These are phyloP conservation scores for Senna tora DNA, from an alignment of 306 rosid species.

Conservation along the genomic window DNA sequence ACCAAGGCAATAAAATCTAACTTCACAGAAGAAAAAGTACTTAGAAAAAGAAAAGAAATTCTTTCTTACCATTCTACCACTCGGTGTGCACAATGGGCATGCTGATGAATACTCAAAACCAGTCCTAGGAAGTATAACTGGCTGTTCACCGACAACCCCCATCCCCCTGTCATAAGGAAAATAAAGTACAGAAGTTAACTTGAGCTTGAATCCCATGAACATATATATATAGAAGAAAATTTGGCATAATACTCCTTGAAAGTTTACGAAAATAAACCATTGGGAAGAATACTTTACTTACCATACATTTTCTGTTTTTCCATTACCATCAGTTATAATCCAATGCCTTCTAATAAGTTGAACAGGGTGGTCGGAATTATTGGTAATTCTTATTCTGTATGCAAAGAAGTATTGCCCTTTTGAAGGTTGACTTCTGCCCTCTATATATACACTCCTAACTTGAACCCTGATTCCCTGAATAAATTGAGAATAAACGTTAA, in stretches of 20 bases:
- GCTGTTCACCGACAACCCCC: constrained; percentile 84
- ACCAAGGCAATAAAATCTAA: constrained; percentile 10
- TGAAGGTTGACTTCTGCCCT: constrained; percentile 77
- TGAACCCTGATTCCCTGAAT: constrained; percentile 81
- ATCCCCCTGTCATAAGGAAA: constrained; percentile 60
- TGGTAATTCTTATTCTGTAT: constrained; percentile 67
- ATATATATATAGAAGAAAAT: background rate
- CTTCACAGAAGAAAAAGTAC: background rate
- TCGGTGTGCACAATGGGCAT: constrained; percentile 68
- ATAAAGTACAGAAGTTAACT: constrained; percentile 16
- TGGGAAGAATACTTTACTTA: constrained; percentile 40
- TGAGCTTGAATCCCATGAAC: background rate
- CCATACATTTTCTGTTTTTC: constrained; percentile 77
- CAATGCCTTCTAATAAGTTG: constrained; percentile 92
- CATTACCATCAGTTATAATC: constrained; percentile 77
- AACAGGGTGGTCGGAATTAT: constrained; percentile 65
- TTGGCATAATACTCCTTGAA: background rate
- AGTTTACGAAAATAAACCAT: constrained; percentile 23
- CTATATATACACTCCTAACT: constrained; percentile 74
- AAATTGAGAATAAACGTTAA: constrained; percentile 21
- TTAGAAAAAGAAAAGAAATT: background rate
- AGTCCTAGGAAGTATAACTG: constrained; percentile 72
- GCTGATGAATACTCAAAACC: constrained; percentile 85
- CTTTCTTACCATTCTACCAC: constrained; percentile 77
- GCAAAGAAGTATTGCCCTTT: constrained; percentile 70